phyloP scores from a whole-genome alignment of 768 basidiomycete genomes.

The Collybiopsis luxurians region DNA sequence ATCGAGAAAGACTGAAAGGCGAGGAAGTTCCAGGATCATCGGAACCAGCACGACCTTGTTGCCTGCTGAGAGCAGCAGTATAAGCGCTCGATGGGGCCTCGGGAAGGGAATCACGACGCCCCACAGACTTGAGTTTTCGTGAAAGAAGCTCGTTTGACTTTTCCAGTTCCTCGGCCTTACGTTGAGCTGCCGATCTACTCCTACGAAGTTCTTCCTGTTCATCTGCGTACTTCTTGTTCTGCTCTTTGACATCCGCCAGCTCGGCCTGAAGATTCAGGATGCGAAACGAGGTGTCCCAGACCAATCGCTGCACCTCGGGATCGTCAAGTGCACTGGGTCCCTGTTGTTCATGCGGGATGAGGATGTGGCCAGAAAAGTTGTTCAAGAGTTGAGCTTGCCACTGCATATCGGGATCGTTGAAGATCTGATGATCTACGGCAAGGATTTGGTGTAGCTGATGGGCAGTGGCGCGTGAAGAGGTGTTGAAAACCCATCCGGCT shows the following conservation, averaged over 20 bases:
- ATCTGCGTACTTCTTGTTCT: slow-evolving; percentile 26
- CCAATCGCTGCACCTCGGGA: slow-evolving; percentile 25
- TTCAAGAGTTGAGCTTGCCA: slow-evolving; percentile 67
- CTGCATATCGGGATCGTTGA: slow-evolving; percentile 41
- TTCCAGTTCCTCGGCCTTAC: slow-evolving; percentile 15
- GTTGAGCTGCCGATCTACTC: background rate
- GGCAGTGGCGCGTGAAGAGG: slow-evolving; percentile 41
- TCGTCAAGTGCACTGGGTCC: slow-evolving; percentile 13
- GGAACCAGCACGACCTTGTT: no score
- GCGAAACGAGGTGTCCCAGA: slow-evolving; percentile 49
- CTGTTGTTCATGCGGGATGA: slow-evolving; percentile 29
- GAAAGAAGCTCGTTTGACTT: background rate
- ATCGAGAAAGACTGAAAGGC: no score
- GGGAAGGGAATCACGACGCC: no score
- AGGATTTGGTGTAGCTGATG: slow-evolving; percentile 45
- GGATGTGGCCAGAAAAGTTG: slow-evolving; percentile 58
- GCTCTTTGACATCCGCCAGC: slow-evolving; percentile 32
- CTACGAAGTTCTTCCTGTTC: slow-evolving; percentile 19
- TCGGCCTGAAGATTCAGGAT: slow-evolving; percentile 42
- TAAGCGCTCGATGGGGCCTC: no score
- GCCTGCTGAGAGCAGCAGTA: no score
- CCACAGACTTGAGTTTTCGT: background rate
- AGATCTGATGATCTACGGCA: slow-evolving; percentile 42
- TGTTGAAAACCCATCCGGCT: slow-evolving; percentile 54
- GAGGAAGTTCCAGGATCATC: no score